Percentiles rank a stretch among this genome's conserved stretches.
phyloP scores from a whole-genome alignment of 495 filamentous ascomycete species.

The Hyphodiscus hymeniophilus region DNA sequence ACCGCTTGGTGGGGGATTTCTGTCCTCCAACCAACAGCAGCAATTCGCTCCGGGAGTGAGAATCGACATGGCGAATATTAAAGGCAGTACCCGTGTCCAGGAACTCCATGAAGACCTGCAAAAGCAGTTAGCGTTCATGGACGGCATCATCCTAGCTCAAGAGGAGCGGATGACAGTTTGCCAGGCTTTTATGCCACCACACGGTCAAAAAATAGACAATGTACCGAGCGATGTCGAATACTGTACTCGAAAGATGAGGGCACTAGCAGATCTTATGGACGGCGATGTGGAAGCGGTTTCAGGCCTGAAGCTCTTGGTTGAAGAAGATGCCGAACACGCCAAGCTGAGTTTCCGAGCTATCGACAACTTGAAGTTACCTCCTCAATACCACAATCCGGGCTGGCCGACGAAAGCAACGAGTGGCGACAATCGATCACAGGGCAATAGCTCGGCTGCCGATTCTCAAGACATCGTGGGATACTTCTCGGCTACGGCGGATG shows the following conservation, averaged over 20 bases:
- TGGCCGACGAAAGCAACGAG: constrained; percentile 36
- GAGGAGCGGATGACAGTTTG: constrained; percentile 50
- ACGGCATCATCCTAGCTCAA: constrained; percentile 63
- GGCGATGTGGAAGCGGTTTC: constrained; percentile 67
- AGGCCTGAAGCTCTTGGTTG: constrained; percentile 51
- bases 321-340: constrained; percentile 62
- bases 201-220: constrained; percentile 52
- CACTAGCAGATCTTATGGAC: constrained; percentile 61
- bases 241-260: constrained; percentile 61
- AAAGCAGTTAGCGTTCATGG: constrained; percentile 61
- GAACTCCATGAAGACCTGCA: constrained; percentile 83
- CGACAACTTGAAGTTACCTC: constrained; percentile 66
- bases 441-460: constrained; percentile 45
- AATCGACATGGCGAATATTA: constrained; percentile 66
- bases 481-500: constrained; percentile 65
- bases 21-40: constrained; percentile 16
- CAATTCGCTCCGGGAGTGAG: constrained; percentile 61
- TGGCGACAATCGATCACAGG: constrained; percentile 7
- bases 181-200: constrained; percentile 53
- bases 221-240: constrained; percentile 71
- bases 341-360: constrained; percentile 66
- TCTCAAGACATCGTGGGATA: constrained; percentile 62
- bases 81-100: constrained; percentile 80
- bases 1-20: constrained; percentile 15
- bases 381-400: constrained; percentile 58